A percentile compares a stretch with the other conserved stretches of the same genome.
Conservation (phyloP, 2,329 filamentous ascomycete species). For the Elsinoe fawcettii region DNA sequence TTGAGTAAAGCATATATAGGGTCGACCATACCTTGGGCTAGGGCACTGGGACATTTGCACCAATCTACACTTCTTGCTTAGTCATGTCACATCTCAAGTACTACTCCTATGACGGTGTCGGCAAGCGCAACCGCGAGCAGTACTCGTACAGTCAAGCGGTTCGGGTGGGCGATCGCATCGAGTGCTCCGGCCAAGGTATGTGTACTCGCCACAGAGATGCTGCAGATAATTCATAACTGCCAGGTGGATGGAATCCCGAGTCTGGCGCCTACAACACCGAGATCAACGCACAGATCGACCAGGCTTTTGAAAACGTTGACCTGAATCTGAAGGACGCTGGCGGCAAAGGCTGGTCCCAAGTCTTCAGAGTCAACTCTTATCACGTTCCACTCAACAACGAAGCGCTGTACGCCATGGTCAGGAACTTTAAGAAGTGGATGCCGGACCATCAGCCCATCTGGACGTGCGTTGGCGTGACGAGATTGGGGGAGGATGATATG, state of each 20-base stretch:
- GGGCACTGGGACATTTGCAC: no score
- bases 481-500: slow-evolving; percentile 46
- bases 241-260: slow-evolving; percentile 31
- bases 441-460: slow-evolving; percentile 47
- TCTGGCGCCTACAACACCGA: slow-evolving; percentile 21
- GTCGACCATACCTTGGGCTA: no score
- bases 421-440: slow-evolving; percentile 45
- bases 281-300: slow-evolving; percentile 29
- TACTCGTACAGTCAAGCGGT: slow-evolving; percentile 32
- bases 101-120: slow-evolving; percentile 31
- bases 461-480: slow-evolving; percentile 46
- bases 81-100: slow-evolving; percentile 3
- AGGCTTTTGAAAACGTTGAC: slow-evolving; percentile 52
- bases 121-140: slow-evolving; percentile 29
- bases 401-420: slow-evolving; percentile 35
- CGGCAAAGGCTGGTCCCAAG: slow-evolving; percentile 50
- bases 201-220: not conserved
- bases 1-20: not conserved
- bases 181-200: slow-evolving; percentile 32
- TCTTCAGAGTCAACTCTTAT: slow-evolving; percentile 32
- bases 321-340: slow-evolving; percentile 44
- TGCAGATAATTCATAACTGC: not conserved
- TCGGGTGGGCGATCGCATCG: slow-evolving; percentile 30
- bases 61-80: no score
- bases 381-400: slow-evolving; percentile 21